Conservation (phyloP, 768 basidiomycete species). For the Chlorophyllum brunneum region DNA sequence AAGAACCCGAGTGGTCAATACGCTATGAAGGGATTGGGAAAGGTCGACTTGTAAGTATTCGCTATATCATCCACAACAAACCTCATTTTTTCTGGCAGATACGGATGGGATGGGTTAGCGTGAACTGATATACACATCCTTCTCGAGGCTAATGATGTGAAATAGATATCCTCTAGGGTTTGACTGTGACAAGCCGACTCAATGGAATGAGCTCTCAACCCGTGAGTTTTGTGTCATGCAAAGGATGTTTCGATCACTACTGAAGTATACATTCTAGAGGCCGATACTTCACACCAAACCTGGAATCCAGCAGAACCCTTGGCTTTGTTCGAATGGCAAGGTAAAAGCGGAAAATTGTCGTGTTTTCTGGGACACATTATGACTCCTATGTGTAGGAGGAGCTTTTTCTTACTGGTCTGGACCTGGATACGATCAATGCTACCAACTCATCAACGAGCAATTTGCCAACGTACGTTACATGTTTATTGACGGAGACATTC, state of each 20-base stretch:
- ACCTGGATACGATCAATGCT: conserved; percentile 30
- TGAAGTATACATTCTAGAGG: conserved; percentile 17
- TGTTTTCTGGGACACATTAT: neutral
- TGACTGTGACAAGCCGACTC: conserved; percentile 56
- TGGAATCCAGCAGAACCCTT: conserved; percentile 33
- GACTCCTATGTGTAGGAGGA: conserved; percentile 24
- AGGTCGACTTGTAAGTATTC: conserved; percentile 28
- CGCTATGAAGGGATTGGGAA: conserved; percentile 25
- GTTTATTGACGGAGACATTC: neutral
- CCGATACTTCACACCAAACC: conserved; percentile 27
- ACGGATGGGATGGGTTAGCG: conserved; percentile 9
- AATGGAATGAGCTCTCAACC: conserved; percentile 43
- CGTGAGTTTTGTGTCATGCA: conserved; percentile 17
- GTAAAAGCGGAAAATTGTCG: conserved; percentile 9
- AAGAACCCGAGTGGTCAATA: conserved; percentile 27
- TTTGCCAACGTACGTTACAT: conserved; percentile 35
- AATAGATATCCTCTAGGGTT: conserved; percentile 55
- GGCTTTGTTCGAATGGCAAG: conserved; percentile 36
- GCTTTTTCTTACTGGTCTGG: conserved; percentile 37
- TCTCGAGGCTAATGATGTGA: neutral
- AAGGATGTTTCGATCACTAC: neutral
- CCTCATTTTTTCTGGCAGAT: no score
- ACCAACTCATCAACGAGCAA: conserved; percentile 32
- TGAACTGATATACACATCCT: neutral
- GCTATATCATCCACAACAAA: neutral